Conservation (phyloP, 169 alveolate species). For the Plasmodium berghei region DNA sequence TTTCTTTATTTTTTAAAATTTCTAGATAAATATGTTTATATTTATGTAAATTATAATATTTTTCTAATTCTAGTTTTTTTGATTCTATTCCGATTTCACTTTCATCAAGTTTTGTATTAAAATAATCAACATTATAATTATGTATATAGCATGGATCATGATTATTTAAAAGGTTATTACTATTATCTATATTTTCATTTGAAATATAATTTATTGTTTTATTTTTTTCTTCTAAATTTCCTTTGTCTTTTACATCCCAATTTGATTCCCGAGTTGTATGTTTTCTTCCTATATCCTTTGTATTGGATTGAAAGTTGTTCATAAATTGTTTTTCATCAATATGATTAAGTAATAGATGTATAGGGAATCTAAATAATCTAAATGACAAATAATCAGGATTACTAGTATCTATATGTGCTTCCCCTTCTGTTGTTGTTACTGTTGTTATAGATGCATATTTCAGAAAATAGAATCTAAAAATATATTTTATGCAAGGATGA, state of each 20-base stretch:
- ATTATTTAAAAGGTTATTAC: background rate
- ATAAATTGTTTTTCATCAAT: conserved; percentile 5
- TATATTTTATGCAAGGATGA: conserved; percentile 79
- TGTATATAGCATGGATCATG: conserved; percentile 73
- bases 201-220: too few relatives aligned
- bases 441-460: conserved; percentile 82
- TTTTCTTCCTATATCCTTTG: too few relatives aligned
- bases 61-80: conserved; percentile 46
- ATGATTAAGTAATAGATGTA: conserved; percentile 26
- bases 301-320: background rate
- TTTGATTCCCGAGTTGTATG: background rate
- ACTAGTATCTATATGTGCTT: conserved; percentile 79
- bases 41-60: conserved; percentile 41
- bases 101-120: conserved; percentile 57
- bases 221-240: too few relatives aligned
- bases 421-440: conserved; percentile 83
- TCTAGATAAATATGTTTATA: conserved; percentile 79
- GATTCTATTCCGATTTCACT: conserved; percentile 16
- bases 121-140: conserved; percentile 37
- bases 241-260: background rate
- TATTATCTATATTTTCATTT: background rate
- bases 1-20: conserved; percentile 79
- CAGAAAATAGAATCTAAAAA: conserved; percentile 80
- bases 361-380: conserved; percentile 80
- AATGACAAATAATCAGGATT: conserved; percentile 77